Base-by-base conservation (phyloP, 176 grass and related monocot genomes). In the Alloteropsis semialata region DNA sequence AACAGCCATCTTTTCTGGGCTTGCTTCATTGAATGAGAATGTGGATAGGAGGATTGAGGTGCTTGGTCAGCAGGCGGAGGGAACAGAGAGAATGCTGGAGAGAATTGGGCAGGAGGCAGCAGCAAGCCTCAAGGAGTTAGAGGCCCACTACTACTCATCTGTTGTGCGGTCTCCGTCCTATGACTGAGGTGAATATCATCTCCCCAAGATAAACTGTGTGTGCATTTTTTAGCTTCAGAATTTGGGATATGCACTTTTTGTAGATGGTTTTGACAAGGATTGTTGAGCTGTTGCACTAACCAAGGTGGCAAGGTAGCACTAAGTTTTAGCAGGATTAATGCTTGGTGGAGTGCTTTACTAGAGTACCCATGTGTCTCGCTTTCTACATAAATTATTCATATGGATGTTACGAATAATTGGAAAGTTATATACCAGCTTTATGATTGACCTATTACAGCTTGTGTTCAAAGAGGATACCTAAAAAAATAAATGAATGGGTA, bases 1-100 rank as follows among this genome's bases (percentile, higher is more conserved):
- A 68, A 96, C 91, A 38, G 96, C 96, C 30, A 95, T 98, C 27
- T 98, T 98, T 81, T 98, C 96, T 25, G 91, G 96, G 65, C 92
- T 96, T 59, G 91, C 81, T 71, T 93, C 93, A 4, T 82, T 96
- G 79, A 98, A 86, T 60, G 93, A 98, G 80, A 95, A 96, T 80
- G 96, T 98, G 56, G 96, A 93, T 61, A 76, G 89, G 57, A 84
- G 89, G 62, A 90, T 95, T 21, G 93, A 89, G 74, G 89, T 91
- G 15, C 83, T 96, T 15, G 81, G 75, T 19, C 79, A 88, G 68
- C 89, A 92, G 82, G 87, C 85, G 2, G 96, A 93, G 63, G 82
- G 82, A n/a, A 88, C 93, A 17, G 96, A 98, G 34, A 86, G 90
- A 86, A 80, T 98, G 82, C 80, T 98, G 6, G 91, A 98, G 80